Evolutionary conservation across 2,329 filamentous ascomycete genomes (phyloP), one percentile per base, ranked within the genome.

Genomic region (Keithomyces neogunnii): DNA sequence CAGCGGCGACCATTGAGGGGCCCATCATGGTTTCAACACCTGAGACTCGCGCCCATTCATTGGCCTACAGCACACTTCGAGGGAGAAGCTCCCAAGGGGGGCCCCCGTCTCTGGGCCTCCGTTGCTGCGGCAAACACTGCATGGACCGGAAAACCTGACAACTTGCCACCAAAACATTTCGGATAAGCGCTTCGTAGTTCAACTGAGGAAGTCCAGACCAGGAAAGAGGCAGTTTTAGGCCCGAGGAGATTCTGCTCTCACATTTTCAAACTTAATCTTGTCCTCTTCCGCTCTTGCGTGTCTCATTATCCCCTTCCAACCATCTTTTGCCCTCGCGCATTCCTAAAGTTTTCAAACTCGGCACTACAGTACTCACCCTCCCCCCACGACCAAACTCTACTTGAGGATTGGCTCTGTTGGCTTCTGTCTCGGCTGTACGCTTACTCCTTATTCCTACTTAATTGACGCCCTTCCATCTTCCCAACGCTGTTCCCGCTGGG

Each of bases 91-190:
- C 19, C 19, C 19, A 19, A 19, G 19, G 19, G 19, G 19, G 19
- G 19, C 19, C 19, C 31, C 31, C 26, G 42, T 42, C 47, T 45
- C 48, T 49, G 19, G 19, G 19, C 46, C 46, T 52, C 49, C 55
- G 59, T 61, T 61, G 59, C 59, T 58, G 52, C 54, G 57, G 59
- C 55, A 61, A 60, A 61, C 44, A 47, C 39, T 45, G 45, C 35
- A n/a, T 33, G 30, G 31, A 30, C 38, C 43, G 13, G 32, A 26
- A 11, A 28, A 11, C 9, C 30, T 32, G 29, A 36, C 32, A 19
- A 29, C 42, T 19, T 30, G 29, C 11, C 30, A 48, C 45, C 28
- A 53, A 51, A 53, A 49, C 49, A 51, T 40, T 28, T n/a, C n/a
- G 26, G 13, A 40, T 19, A 28, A 30, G 30, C 28, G 8, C 28